Percentiles rank a stretch among this genome's conserved stretches.
These are phyloP conservation scores for Penicillium longicatenatum DNA, from an alignment of 495 filamentous ascomycete genomes.

Conservation along the genomic window DNA sequence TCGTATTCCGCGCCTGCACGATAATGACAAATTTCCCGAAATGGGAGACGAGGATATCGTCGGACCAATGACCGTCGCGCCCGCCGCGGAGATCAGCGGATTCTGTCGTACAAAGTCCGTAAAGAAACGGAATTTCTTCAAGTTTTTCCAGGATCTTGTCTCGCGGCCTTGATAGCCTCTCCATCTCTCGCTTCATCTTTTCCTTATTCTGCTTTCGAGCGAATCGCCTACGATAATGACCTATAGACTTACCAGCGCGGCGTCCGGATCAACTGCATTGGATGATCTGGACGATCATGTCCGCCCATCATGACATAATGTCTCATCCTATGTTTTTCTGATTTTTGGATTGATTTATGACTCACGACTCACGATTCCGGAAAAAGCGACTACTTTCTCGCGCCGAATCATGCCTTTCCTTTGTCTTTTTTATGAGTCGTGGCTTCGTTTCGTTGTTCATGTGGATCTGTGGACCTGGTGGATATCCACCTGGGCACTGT, in stretches of 20 bases:
- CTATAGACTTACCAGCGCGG: slow-evolving; percentile 25
- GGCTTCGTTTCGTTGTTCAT: slow-evolving; percentile 2
- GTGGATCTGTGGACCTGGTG: not conserved
- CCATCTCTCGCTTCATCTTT: slow-evolving; percentile 6
- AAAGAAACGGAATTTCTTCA: slow-evolving; percentile 49
- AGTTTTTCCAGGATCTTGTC: slow-evolving; percentile 50
- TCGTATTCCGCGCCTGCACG: slow-evolving; percentile 63
- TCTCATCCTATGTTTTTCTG: slow-evolving; percentile 14
- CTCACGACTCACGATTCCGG: slow-evolving; percentile 32
- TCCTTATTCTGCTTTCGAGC: slow-evolving; percentile 15
- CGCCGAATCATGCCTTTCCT: slow-evolving; percentile 38
- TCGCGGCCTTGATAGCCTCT: slow-evolving; percentile 29
- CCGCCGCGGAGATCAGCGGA: slow-evolving; percentile 33
- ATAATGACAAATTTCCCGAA: slow-evolving; percentile 81
- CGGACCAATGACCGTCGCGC: slow-evolving; percentile 73
- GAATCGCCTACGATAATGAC: slow-evolving; percentile 31
- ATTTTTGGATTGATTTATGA: slow-evolving; percentile 22
- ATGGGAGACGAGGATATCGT: slow-evolving; percentile 90
- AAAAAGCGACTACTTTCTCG: slow-evolving; percentile 46
- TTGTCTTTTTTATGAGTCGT: slow-evolving; percentile 18
- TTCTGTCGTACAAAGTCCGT: slow-evolving; percentile 34
- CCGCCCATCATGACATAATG: slow-evolving; percentile 40
- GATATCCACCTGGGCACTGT: not conserved
- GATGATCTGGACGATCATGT: not conserved
- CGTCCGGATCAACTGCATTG: slow-evolving; percentile 2